Evolutionary conservation across 2,329 filamentous ascomycete species (phyloP).

Genomic region (Phialophora chinensis): DNA sequence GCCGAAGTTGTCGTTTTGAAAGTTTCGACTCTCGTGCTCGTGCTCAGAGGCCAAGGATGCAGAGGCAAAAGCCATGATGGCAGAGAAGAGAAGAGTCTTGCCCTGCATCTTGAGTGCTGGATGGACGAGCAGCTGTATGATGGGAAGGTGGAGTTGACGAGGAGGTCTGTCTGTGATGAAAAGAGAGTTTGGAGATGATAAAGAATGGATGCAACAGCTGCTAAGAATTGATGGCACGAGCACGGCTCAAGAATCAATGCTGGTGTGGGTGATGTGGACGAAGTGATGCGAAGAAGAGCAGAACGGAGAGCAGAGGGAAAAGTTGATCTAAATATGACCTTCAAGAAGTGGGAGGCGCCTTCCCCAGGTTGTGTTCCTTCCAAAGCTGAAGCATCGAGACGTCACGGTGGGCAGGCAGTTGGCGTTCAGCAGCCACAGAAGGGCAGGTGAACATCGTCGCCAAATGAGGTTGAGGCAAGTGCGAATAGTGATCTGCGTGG

Average conservation of each 20-base stretch:
- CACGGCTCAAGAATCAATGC: slow-evolving; percentile 22
- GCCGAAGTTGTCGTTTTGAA: background rate
- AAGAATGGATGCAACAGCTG: slow-evolving; percentile 22
- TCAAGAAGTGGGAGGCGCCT: slow-evolving; percentile 31
- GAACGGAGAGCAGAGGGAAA: slow-evolving; percentile 5
- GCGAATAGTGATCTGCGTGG: background rate
- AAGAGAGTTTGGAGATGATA: slow-evolving; percentile 5
- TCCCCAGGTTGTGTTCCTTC: slow-evolving; percentile 15
- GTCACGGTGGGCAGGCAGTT: background rate
- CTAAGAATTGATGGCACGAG: slow-evolving; percentile 23
- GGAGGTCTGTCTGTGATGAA: background rate
- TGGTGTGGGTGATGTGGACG: slow-evolving; percentile 17
- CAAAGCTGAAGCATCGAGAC: background rate
- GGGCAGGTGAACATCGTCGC: background rate
- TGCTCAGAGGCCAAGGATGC: slow-evolving; percentile 8
- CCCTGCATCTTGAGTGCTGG: slow-evolving; percentile 22
- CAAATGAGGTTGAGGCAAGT: background rate
- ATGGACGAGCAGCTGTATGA: slow-evolving; percentile 2
- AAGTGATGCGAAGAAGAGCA: slow-evolving; percentile 19
- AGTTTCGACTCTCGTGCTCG: background rate
- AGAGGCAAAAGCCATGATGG: slow-evolving; percentile 17
- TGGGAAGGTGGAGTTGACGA: slow-evolving; percentile 4
- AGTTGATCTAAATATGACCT: slow-evolving; percentile 1
- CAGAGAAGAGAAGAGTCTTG: slow-evolving; percentile 23
- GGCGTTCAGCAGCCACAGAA: background rate